phyloP scores from a whole-genome alignment of 495 filamentous ascomycete species.

The Penicillium ucsense region DNA sequence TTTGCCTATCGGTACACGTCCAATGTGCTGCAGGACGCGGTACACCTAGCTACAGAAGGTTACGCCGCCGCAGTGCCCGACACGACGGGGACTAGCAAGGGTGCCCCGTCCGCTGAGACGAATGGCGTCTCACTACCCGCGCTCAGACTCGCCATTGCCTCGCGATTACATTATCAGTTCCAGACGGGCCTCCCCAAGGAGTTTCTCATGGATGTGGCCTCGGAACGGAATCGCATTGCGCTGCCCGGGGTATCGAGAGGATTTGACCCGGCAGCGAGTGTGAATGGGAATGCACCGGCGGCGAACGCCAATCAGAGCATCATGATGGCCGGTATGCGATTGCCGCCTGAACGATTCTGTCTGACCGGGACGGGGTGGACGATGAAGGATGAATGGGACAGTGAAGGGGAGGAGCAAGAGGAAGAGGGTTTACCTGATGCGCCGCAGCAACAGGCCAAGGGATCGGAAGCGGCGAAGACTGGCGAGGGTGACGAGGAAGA shows the following conservation, averaged over 20 bases:
- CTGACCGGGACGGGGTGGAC: slow-evolving; percentile 79
- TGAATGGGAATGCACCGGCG: slow-evolving; percentile 5
- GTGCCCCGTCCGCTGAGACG: slow-evolving; percentile 18
- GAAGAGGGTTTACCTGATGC: slow-evolving; percentile 38
- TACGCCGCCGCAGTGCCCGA: slow-evolving; percentile 33
- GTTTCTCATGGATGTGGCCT: slow-evolving; percentile 72
- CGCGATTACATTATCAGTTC: slow-evolving; percentile 56
- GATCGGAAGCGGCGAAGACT: slow-evolving; percentile 16
- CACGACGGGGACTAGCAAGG: slow-evolving; percentile 11
- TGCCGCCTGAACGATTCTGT: slow-evolving; percentile 89
- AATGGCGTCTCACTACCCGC: slow-evolving; percentile 45
- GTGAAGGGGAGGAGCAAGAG: slow-evolving; percentile 50
- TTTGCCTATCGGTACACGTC: slow-evolving; percentile 83
- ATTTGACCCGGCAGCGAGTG: slow-evolving; percentile 29
- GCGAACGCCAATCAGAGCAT: slow-evolving; percentile 22
- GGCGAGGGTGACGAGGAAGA: slow-evolving; percentile 19
- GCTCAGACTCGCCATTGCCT: slow-evolving; percentile 55
- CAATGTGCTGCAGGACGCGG: slow-evolving; percentile 38
- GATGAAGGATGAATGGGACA: slow-evolving; percentile 69
- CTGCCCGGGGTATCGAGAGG: slow-evolving; percentile 70
- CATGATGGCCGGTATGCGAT: slow-evolving; percentile 56
- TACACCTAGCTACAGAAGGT: slow-evolving; percentile 45
- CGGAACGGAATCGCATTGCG: slow-evolving; percentile 70
- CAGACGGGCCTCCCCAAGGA: slow-evolving; percentile 66
- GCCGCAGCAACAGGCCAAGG: slow-evolving; percentile 10